phyloP scores from a whole-genome alignment of 805 yeast genomes.

The Candida peoriensis region DNA sequence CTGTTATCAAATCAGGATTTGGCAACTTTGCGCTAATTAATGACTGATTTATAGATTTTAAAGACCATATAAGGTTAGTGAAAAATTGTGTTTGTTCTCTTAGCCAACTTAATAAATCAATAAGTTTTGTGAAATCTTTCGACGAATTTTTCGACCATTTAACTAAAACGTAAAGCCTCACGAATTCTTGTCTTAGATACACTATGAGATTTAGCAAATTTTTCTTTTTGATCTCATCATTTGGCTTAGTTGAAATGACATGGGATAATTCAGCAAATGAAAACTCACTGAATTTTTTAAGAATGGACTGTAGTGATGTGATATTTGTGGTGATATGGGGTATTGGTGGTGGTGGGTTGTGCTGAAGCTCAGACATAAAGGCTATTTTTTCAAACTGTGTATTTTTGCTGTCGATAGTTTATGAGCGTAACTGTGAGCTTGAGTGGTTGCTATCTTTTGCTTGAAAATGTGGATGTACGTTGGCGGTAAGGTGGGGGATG shows the following conservation, averaged over 20 bases:
- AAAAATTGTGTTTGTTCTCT: constrained; percentile 71
- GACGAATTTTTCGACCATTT: constrained; percentile 81
- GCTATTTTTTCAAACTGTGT: too few relatives aligned
- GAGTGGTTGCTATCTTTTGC: too few relatives aligned
- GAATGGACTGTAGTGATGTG: constrained; percentile 55
- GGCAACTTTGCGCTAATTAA: constrained; percentile 86
- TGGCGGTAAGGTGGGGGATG: too few relatives aligned
- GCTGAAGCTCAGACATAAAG: too few relatives aligned
- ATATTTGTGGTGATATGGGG: constrained; percentile 75
- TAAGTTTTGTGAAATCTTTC: constrained; percentile 64
- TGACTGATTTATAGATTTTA: constrained; percentile 65
- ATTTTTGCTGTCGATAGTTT: too few relatives aligned
- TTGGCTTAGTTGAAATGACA: constrained; percentile 54
- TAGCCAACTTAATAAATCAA: constrained; percentile 86
- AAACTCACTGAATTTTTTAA: constrained; percentile 54
- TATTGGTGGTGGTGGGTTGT: constrained; percentile 39
- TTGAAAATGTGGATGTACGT: too few relatives aligned
- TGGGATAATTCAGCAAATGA: constrained; percentile 60
- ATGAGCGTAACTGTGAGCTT: too few relatives aligned
- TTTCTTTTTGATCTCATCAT: constrained; percentile 62
- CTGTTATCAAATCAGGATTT: constrained; percentile 84
- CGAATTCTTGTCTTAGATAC: constrained; percentile 72
- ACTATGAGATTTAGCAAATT: constrained; percentile 66
- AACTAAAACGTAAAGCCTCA: constrained; percentile 76
- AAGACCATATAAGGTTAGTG: constrained; percentile 55